Base-by-base conservation (phyloP, 768 basidiomycete species). In the Plicaturopsis crispa region DNA sequence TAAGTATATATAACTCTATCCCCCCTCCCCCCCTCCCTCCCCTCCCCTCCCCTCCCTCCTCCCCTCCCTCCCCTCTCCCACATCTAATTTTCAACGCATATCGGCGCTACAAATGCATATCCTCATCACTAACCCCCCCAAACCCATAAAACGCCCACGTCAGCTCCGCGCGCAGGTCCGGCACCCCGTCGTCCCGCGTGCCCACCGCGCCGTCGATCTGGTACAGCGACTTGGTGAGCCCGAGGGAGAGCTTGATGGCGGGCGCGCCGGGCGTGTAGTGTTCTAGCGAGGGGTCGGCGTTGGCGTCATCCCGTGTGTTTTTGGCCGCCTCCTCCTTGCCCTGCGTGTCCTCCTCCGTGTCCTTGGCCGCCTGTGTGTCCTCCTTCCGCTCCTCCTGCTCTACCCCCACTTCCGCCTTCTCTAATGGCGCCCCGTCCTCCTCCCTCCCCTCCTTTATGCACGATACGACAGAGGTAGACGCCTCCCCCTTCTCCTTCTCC, bases 241-340 rank as follows among this genome's bases (percentile, higher is more conserved):
- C 79, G 17, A 82, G 65, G 1, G 79, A 73, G 2, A 82, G 65
- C 50, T 80, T 80, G 60, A 81, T 80, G 13, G 64, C 73, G 0
- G 75, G 73, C 8, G 55, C 46, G 5, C 64, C 59, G 1, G 77
- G 73, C 0, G 36, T 51, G 42, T 79, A 78, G 7, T 48, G 51
- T 35, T 70, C 69, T 17, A 78, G 53, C n/a, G 52, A 47, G n/a
- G n/a, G n/a, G n/a, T n/a, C n/a, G n/a, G n/a, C n/a, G n/a, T n/a
- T n/a, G n/a, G n/a, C n/a, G n/a, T n/a, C n/a, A n/a, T n/a, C n/a
- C n/a, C n/a, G n/a, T n/a, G n/a, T n/a, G n/a, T n/a, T n/a, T n/a
- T n/a, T n/a, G n/a, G 45, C 42, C 2, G 33, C 24, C 11, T 31
- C 43, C 26, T 7, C 28, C n/a, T 30, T 30, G 28, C 28, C 28